These are phyloP conservation scores for Eucalyptus urophylla DNA, from an alignment of 345 rosid species.

Conservation along the genomic window DNA sequence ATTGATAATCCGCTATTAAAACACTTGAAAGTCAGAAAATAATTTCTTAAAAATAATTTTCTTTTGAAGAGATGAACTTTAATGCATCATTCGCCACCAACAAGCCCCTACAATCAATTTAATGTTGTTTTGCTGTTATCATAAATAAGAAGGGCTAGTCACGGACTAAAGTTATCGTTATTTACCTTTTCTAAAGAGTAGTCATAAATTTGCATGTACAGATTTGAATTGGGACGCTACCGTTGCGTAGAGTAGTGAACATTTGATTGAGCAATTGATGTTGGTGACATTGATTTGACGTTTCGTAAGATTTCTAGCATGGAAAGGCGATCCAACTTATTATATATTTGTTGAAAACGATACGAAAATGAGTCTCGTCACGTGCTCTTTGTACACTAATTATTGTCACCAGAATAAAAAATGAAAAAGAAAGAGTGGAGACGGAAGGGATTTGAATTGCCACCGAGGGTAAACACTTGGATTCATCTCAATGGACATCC, in stretches of 20 bases:
- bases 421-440: background rate
- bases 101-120: background rate
- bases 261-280: background rate
- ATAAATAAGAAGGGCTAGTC: background rate
- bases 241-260: background rate
- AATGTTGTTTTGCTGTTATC: background rate
- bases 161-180: background rate
- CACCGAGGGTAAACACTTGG: background rate
- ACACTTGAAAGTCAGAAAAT: too few relatives aligned
- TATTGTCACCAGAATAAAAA: background rate
- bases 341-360: background rate
- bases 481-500: too few relatives aligned
- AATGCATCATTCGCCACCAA: background rate
- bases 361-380: background rate
- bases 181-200: background rate
- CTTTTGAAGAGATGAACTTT: background rate
- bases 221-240: background rate
- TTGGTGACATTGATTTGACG: background rate
- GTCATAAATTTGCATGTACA: background rate
- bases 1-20: background rate
- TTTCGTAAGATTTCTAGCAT: background rate
- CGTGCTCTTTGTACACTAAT: background rate
- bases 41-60: too few relatives aligned
- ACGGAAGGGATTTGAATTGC: background rate
- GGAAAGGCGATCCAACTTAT: background rate